Base-by-base conservation (phyloP, 805 yeast genomes). In the Metschnikowia baotianmanensis region DNA sequence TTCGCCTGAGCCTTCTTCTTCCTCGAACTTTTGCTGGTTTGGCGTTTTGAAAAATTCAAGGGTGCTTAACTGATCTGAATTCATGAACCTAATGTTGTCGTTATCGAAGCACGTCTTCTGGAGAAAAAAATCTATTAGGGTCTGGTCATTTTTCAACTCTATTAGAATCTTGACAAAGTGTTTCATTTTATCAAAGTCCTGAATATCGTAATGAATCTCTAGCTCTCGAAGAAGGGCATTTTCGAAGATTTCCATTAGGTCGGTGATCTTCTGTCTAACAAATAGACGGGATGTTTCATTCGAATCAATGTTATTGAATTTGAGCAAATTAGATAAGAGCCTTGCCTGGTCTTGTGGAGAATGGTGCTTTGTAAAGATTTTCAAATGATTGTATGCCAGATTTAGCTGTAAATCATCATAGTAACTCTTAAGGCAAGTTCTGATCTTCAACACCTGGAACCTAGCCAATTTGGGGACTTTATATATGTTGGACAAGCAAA, bases 151-250 rank as follows among this genome's bases (percentile, higher is more conserved):
- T 15, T 62, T 56, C 42, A 70, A 55, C 16, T 57, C 61, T 6
- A 62, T 55, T 45, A 70, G 50, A 12, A 70, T 65, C 31, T 53
- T 40, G 4, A 68, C 70, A 46, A 67, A 70, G 20, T 52, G 42
- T 19, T 55, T 56, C 11, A 76, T 69, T 16, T 59, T 58, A 3
- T 52, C 58, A 47, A 61, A 76, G 28, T 80, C 77, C 31, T 68
- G 62, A 2, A 68, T 54, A 31, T 74, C 77, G 44, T 74, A 72
- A 46, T 74, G 81, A 22, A 71, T 60, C 37, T 84, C 90, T 43
- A 86, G 70, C 55, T 87, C 95, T 33, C 78, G 61, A 12, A 86
- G 57, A 6, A 84, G 71, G 0, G 93, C 86, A 55, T 76, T 83
- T 29, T 83, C 82, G 55, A 87, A 86, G 15, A 86, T 67, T 52